These are phyloP conservation scores for Lophiostoma macrostomum DNA, from an alignment of 495 filamentous ascomycete genomes.

Conservation along the genomic window DNA sequence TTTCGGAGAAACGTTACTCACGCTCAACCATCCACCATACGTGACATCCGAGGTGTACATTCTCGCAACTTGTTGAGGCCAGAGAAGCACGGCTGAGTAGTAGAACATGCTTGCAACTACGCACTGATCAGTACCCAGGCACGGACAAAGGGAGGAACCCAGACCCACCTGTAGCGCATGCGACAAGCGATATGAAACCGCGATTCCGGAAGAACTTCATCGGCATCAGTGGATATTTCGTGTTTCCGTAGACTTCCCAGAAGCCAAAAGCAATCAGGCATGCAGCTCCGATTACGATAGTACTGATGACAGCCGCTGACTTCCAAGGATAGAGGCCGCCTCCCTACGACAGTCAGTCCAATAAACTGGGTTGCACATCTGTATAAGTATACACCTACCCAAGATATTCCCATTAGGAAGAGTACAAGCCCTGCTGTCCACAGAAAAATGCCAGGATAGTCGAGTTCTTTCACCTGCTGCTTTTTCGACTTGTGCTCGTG, in stretches of 20 bases:
- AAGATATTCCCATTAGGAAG: slow-evolving; percentile 24
- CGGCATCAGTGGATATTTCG: slow-evolving; percentile 23
- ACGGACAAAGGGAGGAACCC: neutral
- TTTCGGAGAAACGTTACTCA: neutral
- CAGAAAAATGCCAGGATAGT: slow-evolving; percentile 22
- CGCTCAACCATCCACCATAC: slow-evolving; percentile 9
- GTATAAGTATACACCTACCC: slow-evolving; percentile 1
- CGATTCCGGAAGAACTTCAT: slow-evolving; percentile 27
- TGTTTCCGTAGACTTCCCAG: slow-evolving; percentile 20
- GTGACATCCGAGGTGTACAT: slow-evolving; percentile 22
- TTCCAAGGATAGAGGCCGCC: slow-evolving; percentile 28
- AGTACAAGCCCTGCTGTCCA: slow-evolving; percentile 20
- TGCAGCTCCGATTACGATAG: slow-evolving; percentile 18
- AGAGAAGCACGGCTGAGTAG: slow-evolving; percentile 20
- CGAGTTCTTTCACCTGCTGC: slow-evolving; percentile 22
- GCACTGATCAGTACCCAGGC: neutral
- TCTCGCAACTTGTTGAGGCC: slow-evolving; percentile 23
- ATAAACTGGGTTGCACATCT: neutral
- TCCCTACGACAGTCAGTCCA: neutral
- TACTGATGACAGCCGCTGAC: slow-evolving; percentile 19
- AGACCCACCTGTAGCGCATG: slow-evolving; percentile 15
- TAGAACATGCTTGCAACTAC: slow-evolving; percentile 25
- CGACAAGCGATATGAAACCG: slow-evolving; percentile 19
- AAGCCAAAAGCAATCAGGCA: slow-evolving; percentile 18
- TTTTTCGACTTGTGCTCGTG: slow-evolving; percentile 22